Base-by-base conservation (phyloP, 495 filamentous ascomycete genomes). In the Neurospora sp. region DNA sequence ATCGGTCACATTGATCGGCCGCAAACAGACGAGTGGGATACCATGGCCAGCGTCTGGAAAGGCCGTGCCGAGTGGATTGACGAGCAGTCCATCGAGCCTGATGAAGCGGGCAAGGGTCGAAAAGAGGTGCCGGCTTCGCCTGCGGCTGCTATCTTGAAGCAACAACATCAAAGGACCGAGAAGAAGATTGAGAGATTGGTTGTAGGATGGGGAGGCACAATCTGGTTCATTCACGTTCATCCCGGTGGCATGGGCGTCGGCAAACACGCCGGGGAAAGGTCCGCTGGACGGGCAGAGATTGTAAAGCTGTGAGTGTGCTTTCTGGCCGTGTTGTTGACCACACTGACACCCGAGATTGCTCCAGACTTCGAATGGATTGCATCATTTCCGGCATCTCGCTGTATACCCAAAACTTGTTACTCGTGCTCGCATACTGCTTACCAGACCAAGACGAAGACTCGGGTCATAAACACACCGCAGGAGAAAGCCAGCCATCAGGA, bases 371-470 rank as follows among this genome's bases (percentile, higher is more conserved):
- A 76, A 94, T 94, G 76, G 96, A 98, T 84, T 98, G 96, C 83
- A 93, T 95, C 75, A 92, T 99, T 86, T 97, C 95, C 81, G 96
- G 96, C 79, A 91, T 99, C 79, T 94, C 96, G 74, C 86, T 99
- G 83, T 98, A 98, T 90, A 97, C 92, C 80, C 94, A 94, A 76
- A 94, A 89, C 76, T 85, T 97, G 70, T 86, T 99, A 81, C 87
- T 96, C 74, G 89, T 98, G 76, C 91, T 99, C 85, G 94, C 94
- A 78, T 96, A 95, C 80, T 88, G 94, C 72, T 91, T 91, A 72
- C 85, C 87, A 14, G 89, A 89, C 12, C 89, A 91, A n/a, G 85
- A 88, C 12, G 88, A 90, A n/a, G 80, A 88, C 1, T 69, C 61
- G 9, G 77, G 80, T 16, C 80, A 82, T 66, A 83, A 81, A 46